Conservation (phyloP, 164 flowering plant species). For the Litsea cubeba region DNA sequence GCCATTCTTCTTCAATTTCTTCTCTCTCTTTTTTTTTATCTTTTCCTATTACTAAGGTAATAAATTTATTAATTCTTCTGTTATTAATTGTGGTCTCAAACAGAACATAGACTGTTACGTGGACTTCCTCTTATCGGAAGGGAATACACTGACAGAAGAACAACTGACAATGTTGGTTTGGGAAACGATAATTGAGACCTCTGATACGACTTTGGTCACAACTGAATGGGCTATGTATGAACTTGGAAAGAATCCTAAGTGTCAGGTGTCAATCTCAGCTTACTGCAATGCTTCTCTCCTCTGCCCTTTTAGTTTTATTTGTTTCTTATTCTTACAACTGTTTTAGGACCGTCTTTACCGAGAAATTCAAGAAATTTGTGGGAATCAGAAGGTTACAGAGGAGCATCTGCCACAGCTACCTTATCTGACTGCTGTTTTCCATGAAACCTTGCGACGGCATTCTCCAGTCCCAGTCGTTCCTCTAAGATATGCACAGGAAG, state of each 20-base stretch:
- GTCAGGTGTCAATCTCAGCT: conserved; percentile 47
- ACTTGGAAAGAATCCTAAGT: conserved; percentile 52
- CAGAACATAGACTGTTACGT: conserved; percentile 57
- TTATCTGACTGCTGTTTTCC: conserved; percentile 67
- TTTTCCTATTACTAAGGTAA: not conserved
- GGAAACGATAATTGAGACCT: conserved; percentile 79
- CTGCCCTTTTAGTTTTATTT: not conserved
- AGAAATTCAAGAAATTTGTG: conserved; percentile 63
- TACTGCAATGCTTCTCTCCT: not conserved
- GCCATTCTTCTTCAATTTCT: not conserved
- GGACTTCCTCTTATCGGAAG: conserved; percentile 58
- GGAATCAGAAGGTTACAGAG: conserved; percentile 51
- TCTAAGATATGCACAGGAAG: conserved; percentile 71
- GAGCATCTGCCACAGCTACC: conserved; percentile 64
- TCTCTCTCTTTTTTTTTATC: no score
- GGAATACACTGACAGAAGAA: conserved; percentile 42
- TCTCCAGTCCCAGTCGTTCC: conserved; percentile 83
- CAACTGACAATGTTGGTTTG: conserved; percentile 62
- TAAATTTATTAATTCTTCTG: not conserved
- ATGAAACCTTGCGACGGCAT: conserved; percentile 81
- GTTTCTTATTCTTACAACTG: conserved; percentile 1
- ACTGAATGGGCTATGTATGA: conserved; percentile 96
- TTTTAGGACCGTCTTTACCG: conserved; percentile 45
- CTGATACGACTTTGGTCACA: conserved; percentile 76
- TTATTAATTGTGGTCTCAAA: not conserved